Percentiles rank a stretch among this genome's conserved stretches.
Evolutionary conservation across 306 rosid genomes (phyloP).

Genomic region (barrel medic (Medicago truncatula)): DNA sequence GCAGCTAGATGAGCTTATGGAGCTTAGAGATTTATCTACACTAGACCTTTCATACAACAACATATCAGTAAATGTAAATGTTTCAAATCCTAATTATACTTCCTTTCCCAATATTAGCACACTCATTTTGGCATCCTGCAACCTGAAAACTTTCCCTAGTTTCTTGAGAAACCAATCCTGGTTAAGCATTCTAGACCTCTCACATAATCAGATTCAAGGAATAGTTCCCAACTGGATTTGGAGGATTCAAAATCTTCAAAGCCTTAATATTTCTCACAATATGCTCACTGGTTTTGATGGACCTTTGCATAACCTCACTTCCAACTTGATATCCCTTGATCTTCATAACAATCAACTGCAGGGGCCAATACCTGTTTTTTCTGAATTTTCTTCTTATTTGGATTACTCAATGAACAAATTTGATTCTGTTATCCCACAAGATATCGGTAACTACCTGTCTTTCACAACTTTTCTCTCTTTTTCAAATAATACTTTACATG

Average conservation of each 20-base stretch:
- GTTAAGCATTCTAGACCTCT: constrained; percentile 12
- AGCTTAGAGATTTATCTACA: background rate
- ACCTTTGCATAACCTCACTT: background rate
- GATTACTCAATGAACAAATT: constrained; percentile 48
- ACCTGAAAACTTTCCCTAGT: background rate
- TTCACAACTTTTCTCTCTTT: background rate
- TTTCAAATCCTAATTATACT: no score
- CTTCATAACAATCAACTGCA: constrained; percentile 45
- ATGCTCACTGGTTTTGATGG: constrained; percentile 2
- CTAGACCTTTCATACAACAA: constrained; percentile 59
- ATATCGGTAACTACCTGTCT: background rate
- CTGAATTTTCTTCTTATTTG: fast-evolving
- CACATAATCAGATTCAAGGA: constrained; percentile 42
- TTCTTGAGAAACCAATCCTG: constrained; percentile 36
- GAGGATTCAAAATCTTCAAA: background rate
- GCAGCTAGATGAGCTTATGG: background rate
- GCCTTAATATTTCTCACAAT: constrained; percentile 54
- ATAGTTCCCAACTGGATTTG: constrained; percentile 61
- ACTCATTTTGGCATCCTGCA: constrained; percentile 50
- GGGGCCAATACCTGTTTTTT: constrained; percentile 17
- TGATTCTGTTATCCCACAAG: constrained; percentile 30
- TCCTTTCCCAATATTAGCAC: background rate
- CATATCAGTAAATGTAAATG: background rate
- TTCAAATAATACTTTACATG: constrained; percentile 10
- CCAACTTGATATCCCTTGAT: background rate